A percentile compares a stretch with the other conserved stretches of the same genome.
phyloP scores from a whole-genome alignment of 1,284 basidiomycete genomes.

The Termitomyces sp. region DNA sequence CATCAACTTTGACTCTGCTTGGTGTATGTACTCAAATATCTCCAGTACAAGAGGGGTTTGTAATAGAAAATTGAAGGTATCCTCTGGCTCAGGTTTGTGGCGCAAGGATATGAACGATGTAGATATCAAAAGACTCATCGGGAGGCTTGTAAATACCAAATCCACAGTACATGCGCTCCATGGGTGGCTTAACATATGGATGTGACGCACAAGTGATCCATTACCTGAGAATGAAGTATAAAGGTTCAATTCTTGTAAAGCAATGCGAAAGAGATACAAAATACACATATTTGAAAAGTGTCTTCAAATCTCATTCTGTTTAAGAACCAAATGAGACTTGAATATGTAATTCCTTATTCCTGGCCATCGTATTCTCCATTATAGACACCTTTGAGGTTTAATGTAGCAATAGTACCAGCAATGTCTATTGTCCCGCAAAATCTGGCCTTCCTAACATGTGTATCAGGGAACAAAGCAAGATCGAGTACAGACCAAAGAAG shows the following conservation, averaged over 20 bases:
- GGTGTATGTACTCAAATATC: background rate
- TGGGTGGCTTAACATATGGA: background rate
- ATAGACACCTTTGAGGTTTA: no score
- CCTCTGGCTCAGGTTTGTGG: background rate
- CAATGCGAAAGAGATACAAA: no score
- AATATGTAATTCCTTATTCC: background rate
- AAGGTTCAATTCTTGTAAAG: no score
- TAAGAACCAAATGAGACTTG: background rate
- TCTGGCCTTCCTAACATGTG: background rate
- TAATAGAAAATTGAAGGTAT: background rate
- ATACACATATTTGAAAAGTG: no score
- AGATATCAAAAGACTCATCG: background rate
- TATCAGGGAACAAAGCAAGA: background rate
- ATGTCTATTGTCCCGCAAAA: background rate
- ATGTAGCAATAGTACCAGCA: slow-evolving; percentile 1
- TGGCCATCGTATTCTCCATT: background rate
- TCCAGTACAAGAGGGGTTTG: background rate
- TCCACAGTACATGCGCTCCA: background rate
- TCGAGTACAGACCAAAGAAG: background rate
- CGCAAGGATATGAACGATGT: background rate
- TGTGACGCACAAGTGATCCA: background rate
- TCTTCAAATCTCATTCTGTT: no score
- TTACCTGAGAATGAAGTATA: background rate
- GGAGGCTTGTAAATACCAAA: background rate
- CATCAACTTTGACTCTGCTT: background rate